Conservation (phyloP, 139 green algal genomes). For the Coccomyxa sp. region DNA sequence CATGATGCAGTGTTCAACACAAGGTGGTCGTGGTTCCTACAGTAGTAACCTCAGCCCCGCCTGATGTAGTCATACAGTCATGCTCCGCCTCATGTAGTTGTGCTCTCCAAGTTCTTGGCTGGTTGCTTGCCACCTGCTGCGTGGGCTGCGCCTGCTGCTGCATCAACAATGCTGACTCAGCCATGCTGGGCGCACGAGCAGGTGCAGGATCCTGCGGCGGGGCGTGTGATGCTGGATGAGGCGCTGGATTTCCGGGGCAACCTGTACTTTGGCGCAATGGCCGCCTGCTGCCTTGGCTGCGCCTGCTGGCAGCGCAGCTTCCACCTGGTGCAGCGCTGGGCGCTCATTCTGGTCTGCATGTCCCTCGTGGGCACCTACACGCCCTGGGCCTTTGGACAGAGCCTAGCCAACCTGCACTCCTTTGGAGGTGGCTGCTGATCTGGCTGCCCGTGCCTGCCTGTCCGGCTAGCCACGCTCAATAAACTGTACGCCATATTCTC, state of each 20-base stretch:
- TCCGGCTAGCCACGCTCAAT: neutral
- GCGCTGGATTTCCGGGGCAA: slow-evolving; percentile 36
- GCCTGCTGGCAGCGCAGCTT: slow-evolving; percentile 34
- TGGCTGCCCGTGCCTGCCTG: neutral
- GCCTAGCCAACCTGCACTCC: slow-evolving; percentile 3
- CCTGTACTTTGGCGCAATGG: slow-evolving; percentile 9
- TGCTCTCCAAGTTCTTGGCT: too few relatives aligned
- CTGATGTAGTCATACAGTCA: too few relatives aligned
- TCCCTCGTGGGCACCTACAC: slow-evolving; percentile 23
- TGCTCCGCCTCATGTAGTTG: too few relatives aligned
- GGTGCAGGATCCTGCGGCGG: slow-evolving; percentile 1
- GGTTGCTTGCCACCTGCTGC: too few relatives aligned
- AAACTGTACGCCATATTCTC: neutral
- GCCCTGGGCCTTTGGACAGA: slow-evolving; percentile 29
- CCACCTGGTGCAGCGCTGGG: slow-evolving; percentile 30
- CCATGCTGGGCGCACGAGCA: neutral
- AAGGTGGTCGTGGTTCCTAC: too few relatives aligned
- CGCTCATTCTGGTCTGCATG: slow-evolving; percentile 5
- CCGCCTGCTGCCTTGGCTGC: slow-evolving; percentile 35
- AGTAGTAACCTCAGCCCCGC: too few relatives aligned
- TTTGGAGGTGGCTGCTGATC: neutral
- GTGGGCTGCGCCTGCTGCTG: too few relatives aligned
- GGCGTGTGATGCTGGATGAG: slow-evolving; percentile 17
- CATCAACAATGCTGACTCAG: too few relatives aligned
- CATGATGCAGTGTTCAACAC: too few relatives aligned